Percentiles rank a stretch among this genome's conserved stretches.
These are phyloP conservation scores for Posidonia oceanica DNA, from an alignment of 116 monocot species.

Conservation along the genomic window DNA sequence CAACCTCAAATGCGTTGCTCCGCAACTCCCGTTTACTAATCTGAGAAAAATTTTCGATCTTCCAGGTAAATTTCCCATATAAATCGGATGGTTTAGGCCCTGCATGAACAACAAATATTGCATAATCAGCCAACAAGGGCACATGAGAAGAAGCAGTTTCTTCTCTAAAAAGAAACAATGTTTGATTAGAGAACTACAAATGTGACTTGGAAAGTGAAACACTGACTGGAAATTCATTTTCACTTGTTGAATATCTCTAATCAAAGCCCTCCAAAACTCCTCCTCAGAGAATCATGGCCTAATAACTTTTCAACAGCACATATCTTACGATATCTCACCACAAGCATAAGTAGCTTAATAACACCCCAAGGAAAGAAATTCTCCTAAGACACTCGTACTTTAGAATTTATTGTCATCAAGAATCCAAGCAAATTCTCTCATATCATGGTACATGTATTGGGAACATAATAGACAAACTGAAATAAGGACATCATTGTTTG, in stretches of 20 bases:
- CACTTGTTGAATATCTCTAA: no score
- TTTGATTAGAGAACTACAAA: neutral
- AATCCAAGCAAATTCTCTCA: no score
- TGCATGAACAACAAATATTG: slow-evolving; percentile 16
- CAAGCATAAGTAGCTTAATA: no score
- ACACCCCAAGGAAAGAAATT: no score
- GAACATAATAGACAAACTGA: neutral
- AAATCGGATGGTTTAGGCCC: slow-evolving; percentile 85
- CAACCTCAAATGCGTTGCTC: slow-evolving; percentile 87
- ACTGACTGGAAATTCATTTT: no score
- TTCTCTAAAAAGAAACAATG: neutral
- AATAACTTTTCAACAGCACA: no score
- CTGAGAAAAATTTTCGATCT: slow-evolving; percentile 79
- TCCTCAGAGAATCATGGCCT: no score
- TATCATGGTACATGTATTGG: neutral
- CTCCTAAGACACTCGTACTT: no score
- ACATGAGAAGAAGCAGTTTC: neutral
- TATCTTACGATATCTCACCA: no score
- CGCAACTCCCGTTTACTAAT: slow-evolving; percentile 79
- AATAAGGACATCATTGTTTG: no score
- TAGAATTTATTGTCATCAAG: no score
- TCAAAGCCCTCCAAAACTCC: no score
- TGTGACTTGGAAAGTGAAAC: neutral
- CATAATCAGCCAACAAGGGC: neutral
- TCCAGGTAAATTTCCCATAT: slow-evolving; percentile 89